Percentiles rank a stretch among this genome's conserved stretches.
phyloP scores from a whole-genome alignment of 2,329 filamentous ascomycete genomes.

The Phyllosticta citriasiana region DNA sequence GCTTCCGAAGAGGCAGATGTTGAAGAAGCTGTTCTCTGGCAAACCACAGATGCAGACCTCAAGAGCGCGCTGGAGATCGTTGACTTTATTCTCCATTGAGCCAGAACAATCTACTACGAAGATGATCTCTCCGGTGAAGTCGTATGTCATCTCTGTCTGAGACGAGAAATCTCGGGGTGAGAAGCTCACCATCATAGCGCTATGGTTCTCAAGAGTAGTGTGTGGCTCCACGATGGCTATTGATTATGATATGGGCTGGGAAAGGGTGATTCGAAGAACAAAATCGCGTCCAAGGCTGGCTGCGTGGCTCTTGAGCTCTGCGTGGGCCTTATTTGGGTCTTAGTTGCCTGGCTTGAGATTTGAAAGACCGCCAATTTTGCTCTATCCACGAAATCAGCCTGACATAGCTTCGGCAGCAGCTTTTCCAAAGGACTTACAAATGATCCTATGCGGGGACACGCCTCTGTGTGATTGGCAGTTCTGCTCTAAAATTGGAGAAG shows the following conservation, averaged over 20 bases:
- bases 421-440: neutral
- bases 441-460: neutral
- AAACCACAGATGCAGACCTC: neutral
- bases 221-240: neutral
- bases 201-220: neutral
- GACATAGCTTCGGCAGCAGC: neutral
- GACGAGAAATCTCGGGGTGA: slow-evolving; percentile 8
- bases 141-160: neutral
- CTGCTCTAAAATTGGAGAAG: neutral
- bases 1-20: neutral
- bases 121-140: slow-evolving; percentile 10
- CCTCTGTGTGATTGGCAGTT: neutral
- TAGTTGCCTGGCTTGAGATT: neutral
- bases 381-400: neutral
- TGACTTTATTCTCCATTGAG: slow-evolving; percentile 5
- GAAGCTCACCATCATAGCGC: slow-evolving; percentile 9
- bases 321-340: neutral
- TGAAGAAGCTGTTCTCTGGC: neutral
- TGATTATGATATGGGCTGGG: neutral
- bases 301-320: neutral
- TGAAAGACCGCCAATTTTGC: neutral
- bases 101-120: slow-evolving; percentile 13
- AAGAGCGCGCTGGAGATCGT: neutral
- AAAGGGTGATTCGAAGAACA: neutral
- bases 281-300: neutral